phyloP scores from a whole-genome alignment of 2,329 filamentous ascomycete genomes.

The Achaetomium macrosporum region DNA sequence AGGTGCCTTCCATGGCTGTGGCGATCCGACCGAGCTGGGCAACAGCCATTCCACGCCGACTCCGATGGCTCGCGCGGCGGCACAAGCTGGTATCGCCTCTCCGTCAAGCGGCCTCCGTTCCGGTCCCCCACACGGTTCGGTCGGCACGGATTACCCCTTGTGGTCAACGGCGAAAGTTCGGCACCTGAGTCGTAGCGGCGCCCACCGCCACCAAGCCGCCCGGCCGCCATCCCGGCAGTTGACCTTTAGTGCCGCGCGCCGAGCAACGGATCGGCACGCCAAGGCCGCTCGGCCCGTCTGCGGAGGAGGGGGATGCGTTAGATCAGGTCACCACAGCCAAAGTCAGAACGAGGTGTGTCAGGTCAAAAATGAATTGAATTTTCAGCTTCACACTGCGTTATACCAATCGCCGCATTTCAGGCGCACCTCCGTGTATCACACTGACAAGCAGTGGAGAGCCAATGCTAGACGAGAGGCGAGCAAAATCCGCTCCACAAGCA shows the following conservation, averaged over 20 bases:
- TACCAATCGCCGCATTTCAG: too few relatives aligned
- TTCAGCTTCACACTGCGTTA: too few relatives aligned
- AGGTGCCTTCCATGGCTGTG: neutral
- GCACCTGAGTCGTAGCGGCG: conserved; percentile 6
- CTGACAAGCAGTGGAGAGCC: too few relatives aligned
- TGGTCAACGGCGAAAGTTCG: neutral
- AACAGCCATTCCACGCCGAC: too few relatives aligned
- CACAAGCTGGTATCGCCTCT: neutral
- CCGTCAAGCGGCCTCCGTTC: neutral
- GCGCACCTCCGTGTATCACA: too few relatives aligned
- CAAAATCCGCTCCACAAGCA: too few relatives aligned
- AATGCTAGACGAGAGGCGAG: too few relatives aligned
- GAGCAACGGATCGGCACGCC: conserved; percentile 6
- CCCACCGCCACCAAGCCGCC: neutral
- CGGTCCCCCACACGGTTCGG: too few relatives aligned
- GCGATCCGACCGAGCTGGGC: too few relatives aligned
- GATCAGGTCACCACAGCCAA: too few relatives aligned
- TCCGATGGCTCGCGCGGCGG: neutral
- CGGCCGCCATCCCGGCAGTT: conserved; percentile 5
- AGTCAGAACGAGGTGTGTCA: too few relatives aligned
- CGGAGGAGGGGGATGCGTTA: neutral
- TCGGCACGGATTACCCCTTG: neutral
- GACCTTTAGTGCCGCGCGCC: neutral
- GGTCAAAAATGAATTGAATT: too few relatives aligned
- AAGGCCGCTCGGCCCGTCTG: conserved; percentile 13